Conservation (phyloP, 257 asterid species). For the Perilla frutescens region DNA sequence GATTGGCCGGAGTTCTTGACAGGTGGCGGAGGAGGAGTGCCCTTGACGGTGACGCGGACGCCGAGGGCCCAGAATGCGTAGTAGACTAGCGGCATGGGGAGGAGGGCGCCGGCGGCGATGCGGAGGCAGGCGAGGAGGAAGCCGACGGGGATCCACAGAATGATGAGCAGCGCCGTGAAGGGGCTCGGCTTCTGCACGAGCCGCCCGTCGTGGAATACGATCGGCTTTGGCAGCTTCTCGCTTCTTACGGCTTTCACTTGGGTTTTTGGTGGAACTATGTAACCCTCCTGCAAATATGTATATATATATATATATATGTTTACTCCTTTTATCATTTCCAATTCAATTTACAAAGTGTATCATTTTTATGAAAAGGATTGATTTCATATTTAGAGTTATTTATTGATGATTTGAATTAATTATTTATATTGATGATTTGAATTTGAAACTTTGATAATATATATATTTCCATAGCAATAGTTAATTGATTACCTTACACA, state of each 20-base stretch:
- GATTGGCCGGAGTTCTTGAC: constrained; percentile 44
- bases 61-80: constrained; percentile 68
- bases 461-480: too few species aligned
- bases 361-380: too few species aligned
- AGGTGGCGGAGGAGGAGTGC: constrained; percentile 66
- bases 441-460: too few species aligned
- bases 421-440: too few species aligned
- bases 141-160: constrained; percentile 77
- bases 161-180: constrained; percentile 52
- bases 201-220: constrained; percentile 81
- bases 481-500: constrained; percentile 61
- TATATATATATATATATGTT: too few species aligned
- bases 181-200: constrained; percentile 71
- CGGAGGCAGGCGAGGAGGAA: constrained; percentile 67
- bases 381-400: too few species aligned
- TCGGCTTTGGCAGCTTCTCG: constrained; percentile 60
- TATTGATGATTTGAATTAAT: too few species aligned
- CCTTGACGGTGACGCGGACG: constrained; percentile 60
- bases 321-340: too few species aligned
- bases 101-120: constrained; percentile 60
- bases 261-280: constrained; percentile 50
- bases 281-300: constrained; percentile 54
- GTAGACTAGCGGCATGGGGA: constrained; percentile 69
- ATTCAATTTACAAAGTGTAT: too few species aligned
- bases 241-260: constrained; percentile 48